These are phyloP conservation scores for Aureobasidium sp. DNA, from an alignment of 2,329 filamentous ascomycete genomes.

Conservation along the genomic window DNA sequence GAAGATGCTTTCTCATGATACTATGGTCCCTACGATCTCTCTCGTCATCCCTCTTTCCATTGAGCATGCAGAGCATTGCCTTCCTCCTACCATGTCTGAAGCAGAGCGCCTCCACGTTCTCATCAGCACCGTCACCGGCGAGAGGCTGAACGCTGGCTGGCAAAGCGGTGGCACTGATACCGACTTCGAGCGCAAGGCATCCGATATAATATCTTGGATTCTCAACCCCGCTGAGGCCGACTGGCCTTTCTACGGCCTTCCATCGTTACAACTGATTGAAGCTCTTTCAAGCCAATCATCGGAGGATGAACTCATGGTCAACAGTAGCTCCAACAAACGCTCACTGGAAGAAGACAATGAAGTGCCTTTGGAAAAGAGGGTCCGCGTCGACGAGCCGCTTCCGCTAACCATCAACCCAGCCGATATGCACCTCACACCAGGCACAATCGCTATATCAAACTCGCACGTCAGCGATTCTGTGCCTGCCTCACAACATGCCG, in stretches of 20 bases:
- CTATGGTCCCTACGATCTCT: conserved; percentile 20
- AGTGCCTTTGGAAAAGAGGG: conserved; percentile 18
- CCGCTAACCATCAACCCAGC: conserved; percentile 25
- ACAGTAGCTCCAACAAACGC: conserved; percentile 6
- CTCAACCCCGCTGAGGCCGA: conserved; percentile 12
- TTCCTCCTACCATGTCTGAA: conserved; percentile 21
- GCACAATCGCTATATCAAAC: background rate
- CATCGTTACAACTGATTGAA: conserved; percentile 7
- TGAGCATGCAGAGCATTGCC: conserved; percentile 36
- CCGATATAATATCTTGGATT: conserved; percentile 23
- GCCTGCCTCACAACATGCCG: conserved; percentile 14
- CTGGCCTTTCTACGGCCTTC: conserved; percentile 15
- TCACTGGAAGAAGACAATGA: background rate
- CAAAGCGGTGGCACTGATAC: conserved; percentile 19
- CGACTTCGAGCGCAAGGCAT: conserved; percentile 19
- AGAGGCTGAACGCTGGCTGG: conserved; percentile 26
- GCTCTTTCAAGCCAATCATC: background rate
- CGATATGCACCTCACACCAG: conserved; percentile 27
- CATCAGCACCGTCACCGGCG: conserved; percentile 28
- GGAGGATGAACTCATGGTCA: background rate
- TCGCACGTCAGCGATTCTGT: conserved; percentile 35
- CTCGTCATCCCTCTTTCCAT: conserved; percentile 34
- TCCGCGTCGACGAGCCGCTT: conserved; percentile 17
- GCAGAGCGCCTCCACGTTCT: conserved; percentile 27
- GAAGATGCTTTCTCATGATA: background rate